These are phyloP conservation scores for Aspergillus latus DNA, from an alignment of 2,329 filamentous ascomycete species.

Conservation along the genomic window DNA sequence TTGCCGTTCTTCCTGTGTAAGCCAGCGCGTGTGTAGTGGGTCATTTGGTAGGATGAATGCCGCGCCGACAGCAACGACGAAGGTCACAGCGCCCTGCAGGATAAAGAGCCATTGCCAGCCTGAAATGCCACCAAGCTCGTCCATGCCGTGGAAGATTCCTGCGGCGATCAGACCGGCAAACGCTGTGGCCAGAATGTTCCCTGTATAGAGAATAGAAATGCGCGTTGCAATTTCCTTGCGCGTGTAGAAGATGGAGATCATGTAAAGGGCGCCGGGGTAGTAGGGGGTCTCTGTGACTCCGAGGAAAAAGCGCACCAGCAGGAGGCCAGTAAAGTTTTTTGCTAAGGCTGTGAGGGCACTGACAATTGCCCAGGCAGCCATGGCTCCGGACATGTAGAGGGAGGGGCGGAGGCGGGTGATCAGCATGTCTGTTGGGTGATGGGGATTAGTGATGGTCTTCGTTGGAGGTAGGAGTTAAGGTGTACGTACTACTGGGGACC, in stretches of 20 bases:
- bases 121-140: slow-evolving; percentile 54
- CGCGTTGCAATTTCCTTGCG: slow-evolving; percentile 56
- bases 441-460: background rate
- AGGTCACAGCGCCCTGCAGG: slow-evolving; percentile 54
- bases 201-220: slow-evolving; percentile 60
- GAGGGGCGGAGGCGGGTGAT: slow-evolving; percentile 42
- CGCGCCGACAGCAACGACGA: slow-evolving; percentile 43
- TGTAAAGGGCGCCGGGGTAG: slow-evolving; percentile 61
- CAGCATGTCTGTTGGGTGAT: slow-evolving; percentile 24
- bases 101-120: slow-evolving; percentile 51
- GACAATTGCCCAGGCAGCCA: slow-evolving; percentile 33
- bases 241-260: slow-evolving; percentile 67
- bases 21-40: slow-evolving; percentile 40
- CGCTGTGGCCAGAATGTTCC: slow-evolving; percentile 60
- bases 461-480: background rate
- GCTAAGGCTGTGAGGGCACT: slow-evolving; percentile 33
- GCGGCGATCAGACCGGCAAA: slow-evolving; percentile 61
- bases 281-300: slow-evolving; percentile 45
- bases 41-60: slow-evolving; percentile 45
- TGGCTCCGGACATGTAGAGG: slow-evolving; percentile 43
- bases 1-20: slow-evolving; percentile 33
- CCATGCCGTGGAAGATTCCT: slow-evolving; percentile 60
- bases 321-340: slow-evolving; percentile 41
- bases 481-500: slow-evolving; percentile 20
- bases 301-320: slow-evolving; percentile 41